Conservation (phyloP, 148 eudicot genomes). For the Fagopyrum homotropicum region DNA sequence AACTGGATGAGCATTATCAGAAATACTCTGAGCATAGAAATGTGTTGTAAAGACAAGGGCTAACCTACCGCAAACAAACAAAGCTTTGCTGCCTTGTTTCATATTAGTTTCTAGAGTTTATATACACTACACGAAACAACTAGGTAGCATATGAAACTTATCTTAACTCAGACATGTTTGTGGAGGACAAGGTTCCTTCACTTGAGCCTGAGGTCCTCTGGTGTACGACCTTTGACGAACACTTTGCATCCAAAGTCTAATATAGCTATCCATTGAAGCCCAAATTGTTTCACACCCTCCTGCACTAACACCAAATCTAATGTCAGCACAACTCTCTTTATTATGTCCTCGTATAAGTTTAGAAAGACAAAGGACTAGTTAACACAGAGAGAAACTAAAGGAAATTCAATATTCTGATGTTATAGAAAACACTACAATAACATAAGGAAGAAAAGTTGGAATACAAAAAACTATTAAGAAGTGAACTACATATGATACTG, state of each 20-base stretch:
- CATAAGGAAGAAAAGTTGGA: neutral
- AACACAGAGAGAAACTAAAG: neutral
- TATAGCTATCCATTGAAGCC: constrained; percentile 48
- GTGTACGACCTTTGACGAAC: constrained; percentile 41
- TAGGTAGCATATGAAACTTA: neutral
- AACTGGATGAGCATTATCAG: too few relatives aligned
- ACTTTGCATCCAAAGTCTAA: constrained; percentile 49
- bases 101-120: neutral
- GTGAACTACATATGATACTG: neutral
- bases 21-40: too few relatives aligned
- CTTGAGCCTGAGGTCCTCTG: constrained; percentile 64
- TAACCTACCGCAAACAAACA: neutral
- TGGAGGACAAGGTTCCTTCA: constrained; percentile 44
- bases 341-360: neutral
- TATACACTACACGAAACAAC: neutral
- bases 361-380: neutral
- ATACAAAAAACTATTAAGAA: too few relatives aligned
- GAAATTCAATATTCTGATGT: neutral
- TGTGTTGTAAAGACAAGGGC: neutral
- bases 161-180: neutral
- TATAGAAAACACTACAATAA: neutral
- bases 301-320: constrained; percentile 18
- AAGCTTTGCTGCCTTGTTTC: neutral
- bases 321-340: neutral
- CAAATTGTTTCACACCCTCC: constrained; percentile 42